Evolutionary conservation across 768 basidiomycete genomes (phyloP).

Genomic region (Termitomyces sp.): DNA sequence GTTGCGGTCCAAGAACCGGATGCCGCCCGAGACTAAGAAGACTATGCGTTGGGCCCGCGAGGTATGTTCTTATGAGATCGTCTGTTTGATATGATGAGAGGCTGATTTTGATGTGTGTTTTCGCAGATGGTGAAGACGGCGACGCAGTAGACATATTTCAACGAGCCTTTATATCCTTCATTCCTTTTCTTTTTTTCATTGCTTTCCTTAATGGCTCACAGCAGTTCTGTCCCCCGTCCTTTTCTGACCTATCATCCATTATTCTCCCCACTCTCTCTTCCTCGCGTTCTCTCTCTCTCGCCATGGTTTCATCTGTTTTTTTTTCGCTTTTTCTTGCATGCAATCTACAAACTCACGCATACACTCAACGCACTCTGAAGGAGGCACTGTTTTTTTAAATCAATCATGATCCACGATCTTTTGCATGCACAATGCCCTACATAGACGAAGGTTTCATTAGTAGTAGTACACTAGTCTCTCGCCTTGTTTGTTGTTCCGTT

Average conservation of each 20-base stretch:
- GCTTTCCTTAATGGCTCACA: constrained; percentile 2
- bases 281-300: not conserved
- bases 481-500: constrained; percentile 6
- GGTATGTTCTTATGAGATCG: constrained; percentile 41
- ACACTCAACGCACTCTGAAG: constrained; percentile 60
- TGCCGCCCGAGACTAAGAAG: constrained; percentile 78
- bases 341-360: constrained; percentile 39
- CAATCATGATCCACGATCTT: constrained; percentile 34
- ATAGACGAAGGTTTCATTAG: constrained; percentile 36
- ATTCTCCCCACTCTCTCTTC: not conserved
- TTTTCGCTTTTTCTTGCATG: constrained; percentile 37
- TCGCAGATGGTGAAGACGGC: constrained; percentile 76
- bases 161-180: constrained; percentile 20
- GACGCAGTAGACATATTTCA: constrained; percentile 54
- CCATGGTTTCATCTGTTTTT: constrained; percentile 18
- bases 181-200: constrained; percentile 16
- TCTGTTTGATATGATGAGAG: not conserved
- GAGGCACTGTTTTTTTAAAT: constrained; percentile 52
- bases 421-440: constrained; percentile 59
- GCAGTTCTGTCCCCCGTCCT: constrained; percentile 10
- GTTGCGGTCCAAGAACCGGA: constrained; percentile 69
- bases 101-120: constrained; percentile 4
- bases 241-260: constrained; percentile 9
- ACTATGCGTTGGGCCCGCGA: constrained; percentile 93
- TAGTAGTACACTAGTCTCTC: constrained; percentile 15